Evolutionary conservation across 2,329 filamentous ascomycete genomes (phyloP), one percentile per base, ranked within the genome.

Genomic region (Fusarium azukiicola): DNA sequence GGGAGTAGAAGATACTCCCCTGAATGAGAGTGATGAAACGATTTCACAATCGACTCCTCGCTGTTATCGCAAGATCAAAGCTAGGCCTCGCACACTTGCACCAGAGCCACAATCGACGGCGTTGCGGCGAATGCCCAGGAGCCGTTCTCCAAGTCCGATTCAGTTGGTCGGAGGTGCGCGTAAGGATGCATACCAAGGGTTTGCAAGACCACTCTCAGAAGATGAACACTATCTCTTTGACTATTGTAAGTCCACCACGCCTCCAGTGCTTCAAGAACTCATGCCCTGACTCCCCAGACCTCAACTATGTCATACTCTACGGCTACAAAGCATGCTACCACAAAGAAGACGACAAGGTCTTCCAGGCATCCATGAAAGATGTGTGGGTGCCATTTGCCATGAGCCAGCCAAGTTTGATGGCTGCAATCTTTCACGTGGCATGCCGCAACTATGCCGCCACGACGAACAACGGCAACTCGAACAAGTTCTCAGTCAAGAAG

Each of bases 341-440:
- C 8, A 54, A 54, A 49, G 67, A 72, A 17, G 61, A 71, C 27
- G 72, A 75, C 9, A 19, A 12, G 4, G 23, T 40, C 17, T 75
- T 71, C 12, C 32, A 6, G 5, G 38, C 27, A 5, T 40, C 74
- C 2, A 75, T 75, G 67, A 75, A 23, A 13, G 42, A 67, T 19
- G 44, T 76, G 2, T 80, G 78, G 78, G 64, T 80, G 1, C 78
- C 78, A 2, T 75, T 72, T 40, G 74, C 74, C 9, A 79, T 80
- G 74, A 21, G 70, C 8, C 47, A 76, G 6, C 49, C 75, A 19
- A 66, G 74, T 6, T 40, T 79, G 23, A 79, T 80, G 72, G 61
- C 77, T 7, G 77, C 78, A 4, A 52, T 79, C 21, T 77, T 80
- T 9, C 74, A 77, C 1, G 74, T 80, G 9, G 78, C 78, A 8